Conservation (phyloP, 306 rosid species). For the Datisca glomerata region DNA sequence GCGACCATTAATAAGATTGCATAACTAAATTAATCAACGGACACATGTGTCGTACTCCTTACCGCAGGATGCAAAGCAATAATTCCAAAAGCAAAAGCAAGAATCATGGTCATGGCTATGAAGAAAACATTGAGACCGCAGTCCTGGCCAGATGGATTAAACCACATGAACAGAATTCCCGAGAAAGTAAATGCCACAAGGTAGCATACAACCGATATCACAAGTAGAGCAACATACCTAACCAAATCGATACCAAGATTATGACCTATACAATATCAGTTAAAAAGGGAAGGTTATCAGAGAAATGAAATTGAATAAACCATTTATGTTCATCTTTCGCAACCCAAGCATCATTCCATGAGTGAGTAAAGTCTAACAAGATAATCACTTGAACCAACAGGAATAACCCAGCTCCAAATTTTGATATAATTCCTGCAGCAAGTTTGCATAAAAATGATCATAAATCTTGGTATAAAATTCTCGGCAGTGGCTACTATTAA, state of each 20-base stretch:
- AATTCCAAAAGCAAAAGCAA: conserved; percentile 55
- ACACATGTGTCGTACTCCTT: too few species aligned
- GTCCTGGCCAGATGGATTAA: conserved; percentile 83
- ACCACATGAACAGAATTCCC: conserved; percentile 91
- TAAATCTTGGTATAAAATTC: conserved; percentile 8
- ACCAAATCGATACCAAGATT: conserved; percentile 14
- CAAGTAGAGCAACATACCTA: conserved; percentile 94
- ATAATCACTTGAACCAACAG: conserved; percentile 85
- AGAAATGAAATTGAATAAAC: conserved; percentile 25
- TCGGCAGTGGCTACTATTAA: too few species aligned
- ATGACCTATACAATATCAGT: not conserved
- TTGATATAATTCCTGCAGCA: conserved; percentile 57
- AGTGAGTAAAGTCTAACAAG: conserved; percentile 71
- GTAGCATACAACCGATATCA: conserved; percentile 68
- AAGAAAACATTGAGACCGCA: conserved; percentile 91
- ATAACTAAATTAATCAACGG: too few species aligned
- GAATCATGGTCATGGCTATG: conserved; percentile 81
- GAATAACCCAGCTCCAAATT: conserved; percentile 90
- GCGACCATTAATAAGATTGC: too few species aligned
- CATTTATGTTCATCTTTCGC: conserved; percentile 93
- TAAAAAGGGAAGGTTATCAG: not conserved
- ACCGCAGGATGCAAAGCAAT: conserved; percentile 80
- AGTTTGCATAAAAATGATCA: too few species aligned
- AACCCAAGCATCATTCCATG: conserved; percentile 96
- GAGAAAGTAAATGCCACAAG: conserved; percentile 53